These are phyloP conservation scores for Yamadazyma phyllophila DNA, from an alignment of 805 yeast species.

Conservation along the genomic window DNA sequence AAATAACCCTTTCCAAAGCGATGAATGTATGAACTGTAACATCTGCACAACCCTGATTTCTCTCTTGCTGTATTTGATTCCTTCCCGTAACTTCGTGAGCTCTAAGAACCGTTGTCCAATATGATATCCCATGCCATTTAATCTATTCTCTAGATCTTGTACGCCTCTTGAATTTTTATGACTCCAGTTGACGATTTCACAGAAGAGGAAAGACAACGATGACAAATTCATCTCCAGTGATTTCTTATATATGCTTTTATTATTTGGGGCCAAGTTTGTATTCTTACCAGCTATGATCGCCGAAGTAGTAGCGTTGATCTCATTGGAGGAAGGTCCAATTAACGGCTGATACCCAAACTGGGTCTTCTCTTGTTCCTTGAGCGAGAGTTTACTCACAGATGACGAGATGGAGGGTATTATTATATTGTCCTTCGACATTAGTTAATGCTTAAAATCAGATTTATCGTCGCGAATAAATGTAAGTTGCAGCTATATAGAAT, in stretches of 20 bases:
- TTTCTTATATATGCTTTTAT: conserved; percentile 61
- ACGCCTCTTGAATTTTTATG: conserved; percentile 63
- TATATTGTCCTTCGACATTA: conserved; percentile 21
- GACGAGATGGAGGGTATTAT: conserved; percentile 30
- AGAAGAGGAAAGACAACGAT: conserved; percentile 64
- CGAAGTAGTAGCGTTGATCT: conserved; percentile 38
- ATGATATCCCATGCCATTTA: conserved; percentile 74
- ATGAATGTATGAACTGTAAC: conserved; percentile 67
- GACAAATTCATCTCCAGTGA: conserved; percentile 66
- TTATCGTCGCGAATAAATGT: background rate
- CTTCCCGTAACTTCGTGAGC: conserved; percentile 65
- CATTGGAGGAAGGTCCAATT: conserved; percentile 40
- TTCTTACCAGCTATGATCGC: conserved; percentile 32
- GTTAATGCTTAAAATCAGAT: background rate
- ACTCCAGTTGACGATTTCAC: conserved; percentile 67
- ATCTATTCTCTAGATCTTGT: conserved; percentile 53
- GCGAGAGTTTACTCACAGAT: conserved; percentile 26
- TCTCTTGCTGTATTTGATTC: conserved; percentile 58
- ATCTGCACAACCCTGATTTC: conserved; percentile 66
- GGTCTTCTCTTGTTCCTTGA: conserved; percentile 23
- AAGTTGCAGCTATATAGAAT: background rate
- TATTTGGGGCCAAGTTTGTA: conserved; percentile 39
- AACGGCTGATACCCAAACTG: conserved; percentile 47
- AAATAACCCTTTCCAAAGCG: conserved; percentile 71
- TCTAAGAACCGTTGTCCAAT: conserved; percentile 74